Percentiles rank a stretch among this genome's conserved stretches.
Conservation (phyloP, 345 rosid genomes). For the Stellera chamaejasme region DNA sequence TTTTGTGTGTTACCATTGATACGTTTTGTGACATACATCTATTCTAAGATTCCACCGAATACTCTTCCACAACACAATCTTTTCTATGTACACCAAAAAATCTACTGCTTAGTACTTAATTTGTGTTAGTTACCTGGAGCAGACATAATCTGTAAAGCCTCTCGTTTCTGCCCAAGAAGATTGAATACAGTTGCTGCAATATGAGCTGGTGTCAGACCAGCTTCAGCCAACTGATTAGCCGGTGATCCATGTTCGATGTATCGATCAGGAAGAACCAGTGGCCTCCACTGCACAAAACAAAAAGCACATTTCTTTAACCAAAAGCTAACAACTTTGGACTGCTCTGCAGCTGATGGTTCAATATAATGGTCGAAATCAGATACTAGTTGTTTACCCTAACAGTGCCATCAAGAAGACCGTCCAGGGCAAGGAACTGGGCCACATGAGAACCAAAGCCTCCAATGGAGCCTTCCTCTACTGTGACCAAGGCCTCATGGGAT, state of each 20-base stretch:
- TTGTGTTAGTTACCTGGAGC: neutral
- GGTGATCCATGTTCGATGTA: slow-evolving; percentile 90
- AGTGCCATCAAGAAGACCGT: slow-evolving; percentile 85
- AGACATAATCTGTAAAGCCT: slow-evolving; percentile 53
- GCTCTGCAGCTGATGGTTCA: neutral
- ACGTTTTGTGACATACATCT: too few relatives aligned
- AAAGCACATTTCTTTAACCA: slow-evolving; percentile 3
- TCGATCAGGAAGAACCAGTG: slow-evolving; percentile 65
- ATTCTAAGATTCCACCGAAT: too few relatives aligned
- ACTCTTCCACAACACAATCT: too few relatives aligned
- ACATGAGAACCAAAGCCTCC: slow-evolving; percentile 98
- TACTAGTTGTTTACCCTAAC: slow-evolving; percentile 54
- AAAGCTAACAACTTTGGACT: neutral
- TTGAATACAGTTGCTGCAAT: slow-evolving; percentile 80
- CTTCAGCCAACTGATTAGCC: slow-evolving; percentile 51
- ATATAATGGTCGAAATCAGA: neutral
- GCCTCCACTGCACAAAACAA: slow-evolving; percentile 64
- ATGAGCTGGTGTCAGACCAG: slow-evolving; percentile 86
- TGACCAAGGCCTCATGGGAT: slow-evolving; percentile 72
- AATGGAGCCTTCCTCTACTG: slow-evolving; percentile 94
- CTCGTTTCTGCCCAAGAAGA: slow-evolving; percentile 50
- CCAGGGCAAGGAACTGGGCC: slow-evolving; percentile 85
- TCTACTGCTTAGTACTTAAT: too few relatives aligned
- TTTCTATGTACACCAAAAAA: too few relatives aligned
- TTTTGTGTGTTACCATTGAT: too few relatives aligned